phyloP scores from a whole-genome alignment of 306 rosid species.

The Crotalaria pallida region DNA sequence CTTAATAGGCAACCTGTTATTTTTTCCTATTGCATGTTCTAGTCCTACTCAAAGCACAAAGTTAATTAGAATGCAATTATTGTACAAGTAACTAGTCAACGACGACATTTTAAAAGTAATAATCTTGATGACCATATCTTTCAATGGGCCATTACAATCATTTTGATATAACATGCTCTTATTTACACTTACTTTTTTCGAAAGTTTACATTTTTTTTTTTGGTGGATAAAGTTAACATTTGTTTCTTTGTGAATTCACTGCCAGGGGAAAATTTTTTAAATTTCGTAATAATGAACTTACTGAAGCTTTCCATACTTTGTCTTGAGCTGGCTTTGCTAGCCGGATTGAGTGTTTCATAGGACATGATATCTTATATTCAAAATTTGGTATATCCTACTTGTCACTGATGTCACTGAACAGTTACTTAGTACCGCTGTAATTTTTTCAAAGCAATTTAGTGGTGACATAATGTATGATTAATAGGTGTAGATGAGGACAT shows the following conservation, averaged over 20 bases:
- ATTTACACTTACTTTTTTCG: background rate
- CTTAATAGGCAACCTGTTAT: too few species aligned
- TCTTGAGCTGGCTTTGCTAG: background rate
- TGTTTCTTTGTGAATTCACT: background rate
- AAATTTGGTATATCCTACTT: too few species aligned
- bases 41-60: background rate
- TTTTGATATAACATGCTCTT: background rate
- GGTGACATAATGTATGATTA: too few species aligned
- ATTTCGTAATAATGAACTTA: background rate
- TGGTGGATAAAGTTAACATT: too few species aligned
- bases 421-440: too few species aligned
- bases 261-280: background rate
- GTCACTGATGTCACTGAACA: too few species aligned
- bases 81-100: background rate
- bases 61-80: background rate
- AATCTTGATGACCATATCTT: background rate
- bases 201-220: too few species aligned
- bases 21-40: background rate
- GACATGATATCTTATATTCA: too few species aligned
- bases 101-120: background rate
- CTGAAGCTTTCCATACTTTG: background rate
- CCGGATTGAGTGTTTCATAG: too few species aligned
- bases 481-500: too few species aligned
- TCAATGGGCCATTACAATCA: background rate
- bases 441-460: too few species aligned